A percentile compares a stretch with the other conserved stretches of the same genome.
Conservation (phyloP, 495 filamentous ascomycete genomes). For the Platismatia glauca region DNA sequence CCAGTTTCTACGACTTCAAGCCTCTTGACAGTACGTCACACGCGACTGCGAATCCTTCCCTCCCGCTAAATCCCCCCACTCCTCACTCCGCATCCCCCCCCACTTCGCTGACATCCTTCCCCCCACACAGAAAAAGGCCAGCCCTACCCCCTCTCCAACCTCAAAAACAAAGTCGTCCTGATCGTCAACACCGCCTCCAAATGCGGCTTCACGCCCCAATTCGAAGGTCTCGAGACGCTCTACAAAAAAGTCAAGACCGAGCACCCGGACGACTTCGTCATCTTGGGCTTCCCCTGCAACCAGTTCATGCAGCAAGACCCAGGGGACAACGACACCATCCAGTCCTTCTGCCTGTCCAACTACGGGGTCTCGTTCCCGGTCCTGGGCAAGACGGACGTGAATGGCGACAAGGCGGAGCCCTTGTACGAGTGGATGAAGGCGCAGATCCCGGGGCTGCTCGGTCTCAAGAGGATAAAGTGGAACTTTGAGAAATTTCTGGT, state of each 20-base stretch:
- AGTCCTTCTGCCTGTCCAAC: constrained; percentile 85
- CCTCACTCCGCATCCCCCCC: constrained; percentile 6
- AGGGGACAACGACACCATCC: constrained; percentile 76
- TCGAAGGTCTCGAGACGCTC: constrained; percentile 78
- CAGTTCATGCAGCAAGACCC: constrained; percentile 92
- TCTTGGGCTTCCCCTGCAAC: constrained; percentile 97
- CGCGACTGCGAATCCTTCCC: background rate
- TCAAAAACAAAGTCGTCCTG: constrained; percentile 86
- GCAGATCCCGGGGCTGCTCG: constrained; percentile 71
- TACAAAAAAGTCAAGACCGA: constrained; percentile 66
- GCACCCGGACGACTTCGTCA: constrained; percentile 65
- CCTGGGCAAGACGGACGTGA: constrained; percentile 85
- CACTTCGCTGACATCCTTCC: constrained; percentile 17
- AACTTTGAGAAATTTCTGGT: constrained; percentile 98
- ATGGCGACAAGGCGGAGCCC: constrained; percentile 72
- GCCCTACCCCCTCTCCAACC: constrained; percentile 55
- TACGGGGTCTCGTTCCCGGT: constrained; percentile 94
- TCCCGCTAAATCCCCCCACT: background rate
- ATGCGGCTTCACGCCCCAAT: constrained; percentile 98
- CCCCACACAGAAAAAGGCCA: constrained; percentile 58
- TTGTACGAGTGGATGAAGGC: constrained; percentile 85
- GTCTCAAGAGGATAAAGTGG: constrained; percentile 87
- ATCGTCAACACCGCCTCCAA: constrained; percentile 98
- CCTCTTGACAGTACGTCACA: constrained; percentile 59
- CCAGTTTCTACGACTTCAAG: constrained; percentile 86